Evolutionary conservation across 2,329 filamentous ascomycete genomes (phyloP), one percentile per base, ranked within the genome.

Genomic region (Aspergillus ruber): DNA sequence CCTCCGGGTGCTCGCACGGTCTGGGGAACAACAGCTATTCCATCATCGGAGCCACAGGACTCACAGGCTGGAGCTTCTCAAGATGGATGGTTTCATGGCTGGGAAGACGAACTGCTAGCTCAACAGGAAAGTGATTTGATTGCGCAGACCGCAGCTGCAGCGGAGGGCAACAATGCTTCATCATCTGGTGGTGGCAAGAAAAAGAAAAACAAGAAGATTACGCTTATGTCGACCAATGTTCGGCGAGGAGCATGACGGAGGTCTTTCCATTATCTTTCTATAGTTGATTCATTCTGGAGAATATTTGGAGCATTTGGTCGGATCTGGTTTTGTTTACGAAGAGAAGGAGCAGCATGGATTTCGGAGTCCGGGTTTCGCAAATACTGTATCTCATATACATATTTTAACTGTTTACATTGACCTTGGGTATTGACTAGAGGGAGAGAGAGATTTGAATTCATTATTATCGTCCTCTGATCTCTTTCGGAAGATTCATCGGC

Each of bases 1-100:
- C 90, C 90, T 0, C 84, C 82, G 6, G 81, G 82, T 0, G 75
- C 80, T 36, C 83, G 83, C 52, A 97, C 91, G 0, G 88, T 97
- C 0, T 97, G 91, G 91, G 91, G 91, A n/a, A 97, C 91, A 0
- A 82, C 79, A 0, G 72, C 95, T 2, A 62, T 73, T 2, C 73
- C 82, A 0, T 71, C 71, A 1, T 83, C 81, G 3, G 81, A 83
- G 2, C 77, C 79, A 9, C 59, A 82, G 23, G 53, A 65, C 9
- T 63, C 70, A 23, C 67, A 69, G 3, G 58, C 68, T 36, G 50
- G 51, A 4, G 46, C 55, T 6, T 70, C 67, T 2, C 82, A 90
- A 52, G 90, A 96, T 63, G 91, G 90, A 0, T 96, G 90, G 90
- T 73, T 91, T 13, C 84, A 87, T 57, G 88, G 84, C 1, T 88